Conservation (phyloP, 805 yeast species). For the Cyberlindnera subsufficiens region DNA sequence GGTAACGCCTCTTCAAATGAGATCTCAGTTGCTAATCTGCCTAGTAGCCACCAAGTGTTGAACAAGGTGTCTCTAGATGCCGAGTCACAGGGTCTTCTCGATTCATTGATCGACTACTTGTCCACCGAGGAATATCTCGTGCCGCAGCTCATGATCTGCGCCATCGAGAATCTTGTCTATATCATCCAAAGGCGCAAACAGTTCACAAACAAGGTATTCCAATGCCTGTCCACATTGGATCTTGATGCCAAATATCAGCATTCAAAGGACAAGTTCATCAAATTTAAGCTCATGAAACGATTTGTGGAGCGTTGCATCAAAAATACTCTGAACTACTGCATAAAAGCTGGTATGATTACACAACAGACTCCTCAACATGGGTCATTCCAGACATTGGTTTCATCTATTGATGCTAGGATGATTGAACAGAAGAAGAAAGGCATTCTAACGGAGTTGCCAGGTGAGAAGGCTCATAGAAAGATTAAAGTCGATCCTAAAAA, state of each 20-base stretch:
- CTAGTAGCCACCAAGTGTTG: slow-evolving; percentile 57
- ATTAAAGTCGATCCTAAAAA: slow-evolving; percentile 15
- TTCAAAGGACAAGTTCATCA: slow-evolving; percentile 30
- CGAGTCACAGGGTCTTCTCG: slow-evolving; percentile 68
- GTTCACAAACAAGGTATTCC: slow-evolving; percentile 48
- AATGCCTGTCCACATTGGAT: slow-evolving; percentile 56
- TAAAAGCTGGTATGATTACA: slow-evolving; percentile 27
- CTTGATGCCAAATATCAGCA: slow-evolving; percentile 48
- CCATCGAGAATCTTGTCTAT: slow-evolving; percentile 56
- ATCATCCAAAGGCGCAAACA: slow-evolving; percentile 65
- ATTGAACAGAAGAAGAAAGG: slow-evolving; percentile 23
- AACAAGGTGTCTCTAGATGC: slow-evolving; percentile 50
- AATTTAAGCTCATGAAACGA: slow-evolving; percentile 49
- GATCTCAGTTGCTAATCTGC: slow-evolving; percentile 16
- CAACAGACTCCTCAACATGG: slow-evolving; percentile 13
- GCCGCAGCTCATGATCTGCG: slow-evolving; percentile 58
- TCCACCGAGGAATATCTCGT: slow-evolving; percentile 49
- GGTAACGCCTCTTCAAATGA: slow-evolving; percentile 14
- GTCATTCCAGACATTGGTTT: slow-evolving; percentile 15
- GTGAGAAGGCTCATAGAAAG: slow-evolving; percentile 25
- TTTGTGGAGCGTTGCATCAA: slow-evolving; percentile 58
- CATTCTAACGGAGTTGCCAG: slow-evolving; percentile 16
- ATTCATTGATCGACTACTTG: slow-evolving; percentile 52
- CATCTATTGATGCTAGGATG: slow-evolving; percentile 18
- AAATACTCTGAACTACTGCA: slow-evolving; percentile 36